Evolutionary conservation across 2,329 filamentous ascomycete genomes (phyloP).

Genomic region (Dendrostoma leiphaemia): DNA sequence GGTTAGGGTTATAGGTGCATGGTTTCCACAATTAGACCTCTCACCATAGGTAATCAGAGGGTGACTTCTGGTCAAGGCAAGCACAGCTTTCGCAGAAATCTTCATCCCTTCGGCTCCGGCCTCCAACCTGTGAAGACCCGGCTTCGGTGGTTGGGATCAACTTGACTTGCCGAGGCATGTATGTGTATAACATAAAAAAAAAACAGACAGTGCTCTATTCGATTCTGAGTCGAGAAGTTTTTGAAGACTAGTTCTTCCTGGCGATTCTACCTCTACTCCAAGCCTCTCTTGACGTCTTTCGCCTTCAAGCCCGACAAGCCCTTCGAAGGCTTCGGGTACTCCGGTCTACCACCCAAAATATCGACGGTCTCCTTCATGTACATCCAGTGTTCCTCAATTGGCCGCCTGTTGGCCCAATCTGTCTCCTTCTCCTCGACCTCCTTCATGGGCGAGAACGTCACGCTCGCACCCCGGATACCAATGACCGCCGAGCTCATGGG

Average conservation of each 20-base stretch:
- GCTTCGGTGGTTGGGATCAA: too few species aligned
- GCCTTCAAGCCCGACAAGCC: slow-evolving; percentile 51
- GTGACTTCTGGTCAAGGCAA: too few species aligned
- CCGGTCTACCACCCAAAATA: slow-evolving; percentile 72
- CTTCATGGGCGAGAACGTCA: slow-evolving; percentile 83
- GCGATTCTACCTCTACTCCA: slow-evolving; percentile 20
- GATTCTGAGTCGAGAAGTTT: neutral
- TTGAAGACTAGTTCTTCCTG: neutral
- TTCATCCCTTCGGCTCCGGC: too few species aligned
- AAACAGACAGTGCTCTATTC: neutral
- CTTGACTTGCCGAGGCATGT: too few species aligned
- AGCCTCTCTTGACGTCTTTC: slow-evolving; percentile 61
- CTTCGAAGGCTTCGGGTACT: slow-evolving; percentile 47
- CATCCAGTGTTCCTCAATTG: slow-evolving; percentile 83
- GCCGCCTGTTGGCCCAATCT: slow-evolving; percentile 88
- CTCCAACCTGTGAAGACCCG: too few species aligned
- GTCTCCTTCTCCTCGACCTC: slow-evolving; percentile 80
- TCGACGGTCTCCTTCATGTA: slow-evolving; percentile 78
- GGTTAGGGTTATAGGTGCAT: too few species aligned
- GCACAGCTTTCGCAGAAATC: too few species aligned
- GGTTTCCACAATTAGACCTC: too few species aligned
- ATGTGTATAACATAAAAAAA: too few species aligned
- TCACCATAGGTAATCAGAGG: too few species aligned
- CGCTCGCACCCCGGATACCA: slow-evolving; percentile 84
- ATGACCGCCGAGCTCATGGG: slow-evolving; percentile 77